Evolutionary conservation across 1,284 basidiomycete species (phyloP).

Genomic region (Neonothopanus nambi): DNA sequence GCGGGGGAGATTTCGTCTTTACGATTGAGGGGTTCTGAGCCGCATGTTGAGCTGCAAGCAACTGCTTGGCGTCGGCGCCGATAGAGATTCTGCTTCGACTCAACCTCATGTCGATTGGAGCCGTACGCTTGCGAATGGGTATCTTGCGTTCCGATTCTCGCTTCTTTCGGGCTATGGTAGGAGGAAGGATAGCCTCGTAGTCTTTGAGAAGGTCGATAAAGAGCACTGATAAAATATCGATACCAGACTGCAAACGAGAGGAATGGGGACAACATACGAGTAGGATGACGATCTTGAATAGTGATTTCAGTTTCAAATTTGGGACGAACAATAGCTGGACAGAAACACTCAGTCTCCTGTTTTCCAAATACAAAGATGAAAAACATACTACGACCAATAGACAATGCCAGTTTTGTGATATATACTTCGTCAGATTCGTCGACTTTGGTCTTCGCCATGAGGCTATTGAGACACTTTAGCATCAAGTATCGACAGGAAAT

Average conservation of each 20-base stretch:
- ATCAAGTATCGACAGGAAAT: not conserved
- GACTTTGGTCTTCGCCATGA: constrained; percentile 68
- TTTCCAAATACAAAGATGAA: constrained; percentile 4
- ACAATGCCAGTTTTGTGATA: constrained; percentile 83
- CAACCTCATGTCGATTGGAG: constrained; percentile 86
- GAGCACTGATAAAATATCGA: constrained; percentile 47
- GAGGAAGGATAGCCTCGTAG: constrained; percentile 77
- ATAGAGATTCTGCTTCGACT: constrained; percentile 73
- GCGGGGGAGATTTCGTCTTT: constrained; percentile 41
- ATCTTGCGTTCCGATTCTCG: constrained; percentile 81
- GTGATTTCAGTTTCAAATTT: constrained; percentile 80
- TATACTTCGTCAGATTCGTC: constrained; percentile 78
- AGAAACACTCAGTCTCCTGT: constrained; percentile 6
- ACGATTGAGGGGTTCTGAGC: constrained; percentile 52
- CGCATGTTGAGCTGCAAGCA: constrained; percentile 74
- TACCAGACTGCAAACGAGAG: not conserved
- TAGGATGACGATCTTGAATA: constrained; percentile 84
- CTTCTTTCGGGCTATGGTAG: constrained; percentile 81
- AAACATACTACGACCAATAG: constrained; percentile 79
- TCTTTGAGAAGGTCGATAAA: constrained; percentile 84
- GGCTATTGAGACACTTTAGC: constrained; percentile 36
- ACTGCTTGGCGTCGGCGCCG: constrained; percentile 74
- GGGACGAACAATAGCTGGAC: constrained; percentile 77
- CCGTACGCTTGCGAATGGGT: constrained; percentile 84
- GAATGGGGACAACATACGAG: constrained; percentile 46